Evolutionary conservation across 805 yeast species (phyloP).

Genomic region (Cyberlindnera euphorbiiphila): DNA sequence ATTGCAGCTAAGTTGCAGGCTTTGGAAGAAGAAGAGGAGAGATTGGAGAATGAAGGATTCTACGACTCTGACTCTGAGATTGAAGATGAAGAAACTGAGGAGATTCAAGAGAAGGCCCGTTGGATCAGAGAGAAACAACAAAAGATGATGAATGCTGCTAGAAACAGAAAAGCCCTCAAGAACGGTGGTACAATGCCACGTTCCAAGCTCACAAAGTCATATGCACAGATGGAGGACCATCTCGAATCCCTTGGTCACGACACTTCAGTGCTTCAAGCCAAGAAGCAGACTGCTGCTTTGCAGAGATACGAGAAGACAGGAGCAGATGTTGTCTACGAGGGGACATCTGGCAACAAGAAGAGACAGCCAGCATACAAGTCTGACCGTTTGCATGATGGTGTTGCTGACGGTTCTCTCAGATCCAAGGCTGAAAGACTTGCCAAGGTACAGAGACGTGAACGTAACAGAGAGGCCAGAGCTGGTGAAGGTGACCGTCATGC

Average conservation of each 20-base stretch:
- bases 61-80: conserved; percentile 80
- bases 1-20: conserved; percentile 91
- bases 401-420: conserved; percentile 74
- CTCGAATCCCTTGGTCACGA: conserved; percentile 91
- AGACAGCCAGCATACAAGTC: conserved; percentile 48
- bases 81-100: conserved; percentile 65
- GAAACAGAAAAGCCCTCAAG: conserved; percentile 82
- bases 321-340: conserved; percentile 50
- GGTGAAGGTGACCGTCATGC: conserved; percentile 96
- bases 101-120: conserved; percentile 77
- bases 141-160: conserved; percentile 83
- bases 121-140: conserved; percentile 97
- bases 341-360: conserved; percentile 25
- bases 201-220: conserved; percentile 75
- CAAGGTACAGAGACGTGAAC: conserved; percentile 87
- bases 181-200: conserved; percentile 87
- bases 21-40: conserved; percentile 95
- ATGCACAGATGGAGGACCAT: conserved; percentile 79
- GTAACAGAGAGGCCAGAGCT: conserved; percentile 86
- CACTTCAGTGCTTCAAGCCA: conserved; percentile 57
- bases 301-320: conserved; percentile 53
- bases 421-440: conserved; percentile 82
- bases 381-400: conserved; percentile 84
- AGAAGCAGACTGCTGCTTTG: conserved; percentile 37
- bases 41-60: conserved; percentile 90